Conservation (phyloP, 192 early-diverging fungal species). For the Backusella westeae region DNA sequence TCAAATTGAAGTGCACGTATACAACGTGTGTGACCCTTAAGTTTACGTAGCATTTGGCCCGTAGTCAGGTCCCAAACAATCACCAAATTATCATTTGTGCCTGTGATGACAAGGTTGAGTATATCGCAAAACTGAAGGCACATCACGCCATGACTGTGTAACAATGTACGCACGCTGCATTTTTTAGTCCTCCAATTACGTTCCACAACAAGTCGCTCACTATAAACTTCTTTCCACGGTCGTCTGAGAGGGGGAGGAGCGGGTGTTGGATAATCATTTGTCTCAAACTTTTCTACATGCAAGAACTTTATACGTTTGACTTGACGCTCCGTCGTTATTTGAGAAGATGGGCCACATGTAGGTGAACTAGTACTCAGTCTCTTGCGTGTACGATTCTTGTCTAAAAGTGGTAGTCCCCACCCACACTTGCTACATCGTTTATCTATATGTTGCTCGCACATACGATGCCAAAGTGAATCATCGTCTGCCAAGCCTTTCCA, state of each 20-base stretch:
- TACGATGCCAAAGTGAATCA: constrained; percentile 92
- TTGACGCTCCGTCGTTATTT: not conserved
- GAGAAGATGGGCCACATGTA: not conserved
- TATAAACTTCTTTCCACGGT: constrained; percentile 92
- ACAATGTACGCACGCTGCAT: constrained; percentile 53
- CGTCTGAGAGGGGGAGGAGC: constrained; percentile 35
- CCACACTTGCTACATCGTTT: constrained; percentile 94
- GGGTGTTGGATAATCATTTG: constrained; percentile 1
- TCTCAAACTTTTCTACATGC: not conserved
- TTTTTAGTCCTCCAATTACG: constrained; percentile 89
- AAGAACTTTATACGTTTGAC: not conserved
- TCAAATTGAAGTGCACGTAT: constrained; percentile 93
- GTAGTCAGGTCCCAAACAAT: constrained; percentile 86
- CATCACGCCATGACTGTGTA: constrained; percentile 82
- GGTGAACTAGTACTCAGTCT: not conserved
- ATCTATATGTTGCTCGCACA: constrained; percentile 98
- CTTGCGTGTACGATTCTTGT: constrained; percentile 32
- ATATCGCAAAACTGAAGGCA: constrained; percentile 79
- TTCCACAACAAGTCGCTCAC: constrained; percentile 86
- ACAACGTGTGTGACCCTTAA: constrained; percentile 80
- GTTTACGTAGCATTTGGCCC: constrained; percentile 66
- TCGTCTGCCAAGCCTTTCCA: constrained; percentile 91
- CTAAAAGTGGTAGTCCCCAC: constrained; percentile 88
- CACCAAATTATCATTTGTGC: constrained; percentile 81
- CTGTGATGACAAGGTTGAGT: constrained; percentile 73